phyloP scores from a whole-genome alignment of 1,139 yeast genomes.

The Candida sp. region DNA sequence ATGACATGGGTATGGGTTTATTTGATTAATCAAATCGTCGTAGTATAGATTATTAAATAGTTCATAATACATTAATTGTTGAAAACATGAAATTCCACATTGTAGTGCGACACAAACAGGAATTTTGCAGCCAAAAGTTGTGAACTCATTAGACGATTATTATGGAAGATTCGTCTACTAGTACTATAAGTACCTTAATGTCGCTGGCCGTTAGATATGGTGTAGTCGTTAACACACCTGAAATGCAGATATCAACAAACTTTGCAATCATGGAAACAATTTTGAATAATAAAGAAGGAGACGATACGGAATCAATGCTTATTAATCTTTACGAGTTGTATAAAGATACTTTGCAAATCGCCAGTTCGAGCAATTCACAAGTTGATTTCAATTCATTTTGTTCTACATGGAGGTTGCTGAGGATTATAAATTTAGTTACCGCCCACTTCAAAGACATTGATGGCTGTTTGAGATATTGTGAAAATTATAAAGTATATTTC shows the following conservation, averaged over 20 bases:
- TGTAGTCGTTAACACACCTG: background rate
- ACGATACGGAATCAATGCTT: background rate
- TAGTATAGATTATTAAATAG: slow-evolving; percentile 6
- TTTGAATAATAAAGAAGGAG: background rate
- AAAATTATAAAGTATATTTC: background rate
- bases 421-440: background rate
- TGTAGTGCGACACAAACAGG: slow-evolving; percentile 1
- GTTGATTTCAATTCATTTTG: background rate
- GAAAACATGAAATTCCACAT: background rate
- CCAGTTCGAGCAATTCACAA: background rate
- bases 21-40: slow-evolving; percentile 68
- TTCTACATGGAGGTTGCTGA: background rate
- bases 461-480: background rate
- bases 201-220: background rate
- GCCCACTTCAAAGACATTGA: background rate
- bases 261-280: background rate
- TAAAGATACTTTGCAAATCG: background rate
- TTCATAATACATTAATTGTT: background rate
- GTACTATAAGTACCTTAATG: background rate
- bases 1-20: slow-evolving; percentile 98
- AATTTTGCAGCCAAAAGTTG: slow-evolving; percentile 2
- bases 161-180: background rate
- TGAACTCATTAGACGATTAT: background rate
- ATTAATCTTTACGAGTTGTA: background rate
- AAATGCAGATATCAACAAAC: background rate